These are phyloP conservation scores for Quercus agrifolia DNA, from an alignment of 306 rosid species.

Conservation along the genomic window DNA sequence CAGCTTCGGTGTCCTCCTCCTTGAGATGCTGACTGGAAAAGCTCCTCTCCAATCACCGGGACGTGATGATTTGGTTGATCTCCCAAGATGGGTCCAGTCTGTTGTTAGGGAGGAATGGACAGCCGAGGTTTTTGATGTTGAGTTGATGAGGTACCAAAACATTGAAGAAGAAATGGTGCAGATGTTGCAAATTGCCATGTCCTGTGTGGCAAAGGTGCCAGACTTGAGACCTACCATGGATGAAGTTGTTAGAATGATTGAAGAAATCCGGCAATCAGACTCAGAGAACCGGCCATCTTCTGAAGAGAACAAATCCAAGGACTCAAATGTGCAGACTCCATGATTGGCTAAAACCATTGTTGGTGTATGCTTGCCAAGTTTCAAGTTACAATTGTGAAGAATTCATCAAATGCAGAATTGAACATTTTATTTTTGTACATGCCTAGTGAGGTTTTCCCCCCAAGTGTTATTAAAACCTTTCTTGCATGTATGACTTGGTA, in stretches of 20 bases:
- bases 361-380: constrained; percentile 2
- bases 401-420: constrained; percentile 38
- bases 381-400: constrained; percentile 7
- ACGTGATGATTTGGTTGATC: constrained; percentile 92
- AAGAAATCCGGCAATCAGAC: constrained; percentile 95
- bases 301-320: constrained; percentile 91
- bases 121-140: constrained; percentile 91
- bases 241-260: constrained; percentile 87
- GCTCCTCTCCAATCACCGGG: constrained; percentile 90
- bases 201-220: constrained; percentile 84
- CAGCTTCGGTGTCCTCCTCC: constrained; percentile 88
- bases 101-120: constrained; percentile 99
- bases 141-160: constrained; percentile 87
- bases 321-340: constrained; percentile 80
- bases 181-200: constrained; percentile 94
- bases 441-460: constrained; percentile 34
- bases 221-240: constrained; percentile 87
- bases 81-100: constrained; percentile 97
- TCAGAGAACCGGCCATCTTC: constrained; percentile 96
- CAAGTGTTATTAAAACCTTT: constrained; percentile 30
- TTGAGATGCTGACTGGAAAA: constrained; percentile 90
- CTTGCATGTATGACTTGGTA: constrained; percentile 16
- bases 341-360: constrained; percentile 30
- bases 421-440: constrained; percentile 38
- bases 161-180: constrained; percentile 98